Evolutionary conservation across 2,329 filamentous ascomycete species (phyloP), one percentile per base, ranked within the genome.

Genomic region (Pseudophaeomoniella oleicola): DNA sequence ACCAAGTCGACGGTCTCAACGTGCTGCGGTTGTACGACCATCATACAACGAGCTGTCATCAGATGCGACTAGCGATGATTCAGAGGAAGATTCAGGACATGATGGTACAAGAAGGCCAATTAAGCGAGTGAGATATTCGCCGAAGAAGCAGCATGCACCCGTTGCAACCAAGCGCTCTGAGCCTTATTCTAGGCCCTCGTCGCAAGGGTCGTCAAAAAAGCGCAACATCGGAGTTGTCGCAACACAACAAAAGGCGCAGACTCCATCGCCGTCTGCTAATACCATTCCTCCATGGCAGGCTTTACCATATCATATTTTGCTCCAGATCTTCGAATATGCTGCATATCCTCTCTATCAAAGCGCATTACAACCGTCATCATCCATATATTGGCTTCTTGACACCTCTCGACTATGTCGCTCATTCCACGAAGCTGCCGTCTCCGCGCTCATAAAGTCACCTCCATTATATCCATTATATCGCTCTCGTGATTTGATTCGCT

Each of bases 381-480:
- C 63, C 10, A 63, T 67, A 12, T 47, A 66, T 46, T 85, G 79
- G 79, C 69, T 92, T 4, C 56, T 80, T 6, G 62, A 65, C n/a
- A 60, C 71, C 32, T 74, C 80, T 22, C 64, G 67, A 2, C 59
- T 75, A 12, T 87, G 78, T 46, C 71, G 65, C 35, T 55, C 66
- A 2, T 84, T 87, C 39, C 60, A 71, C 0, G 82, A 86, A 47
- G 79, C 84, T 4, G 81, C 81, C 2, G 57, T 90, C 35, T 75
- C 75, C 4, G 78, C 73, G 1, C 63, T 92, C 4, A 90, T 90
- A 52, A 65, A 69, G 33, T 72, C 66, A 4, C 82, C 82, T 5
- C 75, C 76, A 1, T 60, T 90, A 32, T 65, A 70, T 40, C 64
- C 67, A 1, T 56, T 64, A 22, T 54, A 58, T 19, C 66, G 69